Base-by-base conservation (phyloP, 148 eudicot genomes). In the Chenopodium quinoa region DNA sequence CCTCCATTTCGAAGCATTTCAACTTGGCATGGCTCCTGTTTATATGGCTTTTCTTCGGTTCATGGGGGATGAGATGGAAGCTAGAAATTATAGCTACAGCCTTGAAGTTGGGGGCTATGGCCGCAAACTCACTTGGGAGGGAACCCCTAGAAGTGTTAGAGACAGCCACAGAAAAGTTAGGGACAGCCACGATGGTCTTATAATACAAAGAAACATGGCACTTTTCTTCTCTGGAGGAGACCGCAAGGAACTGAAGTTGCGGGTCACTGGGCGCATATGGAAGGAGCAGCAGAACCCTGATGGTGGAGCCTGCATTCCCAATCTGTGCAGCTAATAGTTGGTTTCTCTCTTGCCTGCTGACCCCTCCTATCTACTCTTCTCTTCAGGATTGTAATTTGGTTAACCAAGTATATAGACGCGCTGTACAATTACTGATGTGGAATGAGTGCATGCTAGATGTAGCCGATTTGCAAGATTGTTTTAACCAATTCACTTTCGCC, bases 1-100 rank as follows among this genome's bases (percentile, higher is more conserved):
- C 82, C 97, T 93, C 79, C 97, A 93, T 82, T 93, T 93, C 23
- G 97, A 93, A 87, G 97, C 97, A 11, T 91, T 93, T 66, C 97
- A 93, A 81, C 93, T 93, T 2, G 94, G 97, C 7, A 89, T 93
- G 93, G 97, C 95, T 7, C 95, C 97, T 54, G 97, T 91, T 37
- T 93, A 93, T 76, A 93, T 93, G 95, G 97, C 97, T 44, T 93
- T 93, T 77, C 91, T 93, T 25, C 88, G 95, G 62, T 93, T 91
- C 86, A 90, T 93, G 97, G 97, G 97, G 4, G 97, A 93, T 27
- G 97, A 93, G 79, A 87, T 80, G 78, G 93, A 93, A 25, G 95
- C 97, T 11, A 88, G 95, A 48, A 93, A 87, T 85, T 93, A 91
- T 77, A 89, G 89, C 80, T 93, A 93, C 88, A 93, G 97, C 77